Evolutionary conservation across 257 asterid species (phyloP), one percentile per base, ranked within the genome.

Genomic region (Paulownia fortunei): DNA sequence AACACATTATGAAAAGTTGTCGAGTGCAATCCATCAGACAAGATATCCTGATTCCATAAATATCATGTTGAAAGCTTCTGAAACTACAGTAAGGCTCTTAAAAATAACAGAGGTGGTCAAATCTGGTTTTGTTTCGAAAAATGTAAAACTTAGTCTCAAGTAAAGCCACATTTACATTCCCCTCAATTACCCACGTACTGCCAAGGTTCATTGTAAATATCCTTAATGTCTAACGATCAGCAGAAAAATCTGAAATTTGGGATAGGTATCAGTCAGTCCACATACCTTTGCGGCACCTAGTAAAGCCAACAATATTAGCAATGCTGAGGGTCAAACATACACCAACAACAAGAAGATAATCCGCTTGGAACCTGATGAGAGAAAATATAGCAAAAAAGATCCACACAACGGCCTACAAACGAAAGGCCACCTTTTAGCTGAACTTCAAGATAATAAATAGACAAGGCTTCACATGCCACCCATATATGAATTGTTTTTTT

Each of bases 281-380:
- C 87, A 51, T 76, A 93, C 99, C 99, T 93, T 96, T 96, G 76
- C 91, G 93, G 86, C 99, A 96, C 84, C 86, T 92, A 34, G 98
- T 96, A 86, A 96, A 96, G 86, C 98, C 99, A 82, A 96, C 87
- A 68, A 96, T 96, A 84, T 96, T 96, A 76, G 99, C 99, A 74
- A 90, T 65, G 81, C 99, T 87, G 81, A 96, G 98, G 72, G 99
- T 96, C 87, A 93, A 84, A 81, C 99, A 96, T n/a, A 96, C 99
- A 52, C 97, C 98, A 76, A 96, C 91, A 58, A 96, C 99, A 16
- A 96, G 96, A 77, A 94, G 94, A 86, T 88, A 96, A 80, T 94
- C 99, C 76, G 98, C 99, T 85, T 92, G 96, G 73, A 94, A 91
- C 83, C 96, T 91, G 76, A 94, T 79, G 75, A 94, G 85, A 60